Evolutionary conservation across 345 rosid genomes (phyloP), one percentile per base, ranked within the genome.

Genomic region (Lepidium aucheri): DNA sequence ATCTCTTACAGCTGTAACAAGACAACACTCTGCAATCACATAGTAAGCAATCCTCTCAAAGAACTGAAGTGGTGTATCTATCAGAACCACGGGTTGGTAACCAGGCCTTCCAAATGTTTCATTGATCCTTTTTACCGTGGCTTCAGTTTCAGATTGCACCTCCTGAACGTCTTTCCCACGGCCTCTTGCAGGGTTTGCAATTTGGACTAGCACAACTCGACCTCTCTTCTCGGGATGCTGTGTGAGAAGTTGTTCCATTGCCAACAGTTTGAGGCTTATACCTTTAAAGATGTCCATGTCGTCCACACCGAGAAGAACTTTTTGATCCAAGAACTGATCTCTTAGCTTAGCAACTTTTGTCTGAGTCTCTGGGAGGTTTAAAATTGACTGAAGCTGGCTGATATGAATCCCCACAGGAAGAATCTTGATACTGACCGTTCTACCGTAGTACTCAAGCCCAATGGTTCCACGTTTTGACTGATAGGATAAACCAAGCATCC

Each of bases 281-380:
- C 96, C 98, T 72, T 91, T 91, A 44, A 91, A 91, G 46, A 91
- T 86, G 80, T 91, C 98, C 98, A 91, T 91, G 74, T 91, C 98
- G 73, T 91, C 98, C 0, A 91, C 98, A 43, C 98, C 96, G 0
- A 91, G 90, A 81, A 91, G 53, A 42, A 91, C 90, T 22, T 81
- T 85, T 60, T 80, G 82, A 67, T 78, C 77, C 66, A 60, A 66
- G 76, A 89, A 91, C 77, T 58, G 88, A 38, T 82, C 79, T 49
- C 68, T 81, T 4, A 91, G 79, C 81, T 89, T 83, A 15, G 83
- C 76, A 56, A 89, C 85, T 79, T 80, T 89, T 16, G 79, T 68
- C 52, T 74, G 86, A 16, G 96, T 89, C 79, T 91, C 92, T 0
- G 90, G 83, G 53, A 89, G 89, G 78, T 85, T 74, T 32, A 91